Conservation (phyloP, 1,284 basidiomycete species). For the Ceratobasidium sp. region DNA sequence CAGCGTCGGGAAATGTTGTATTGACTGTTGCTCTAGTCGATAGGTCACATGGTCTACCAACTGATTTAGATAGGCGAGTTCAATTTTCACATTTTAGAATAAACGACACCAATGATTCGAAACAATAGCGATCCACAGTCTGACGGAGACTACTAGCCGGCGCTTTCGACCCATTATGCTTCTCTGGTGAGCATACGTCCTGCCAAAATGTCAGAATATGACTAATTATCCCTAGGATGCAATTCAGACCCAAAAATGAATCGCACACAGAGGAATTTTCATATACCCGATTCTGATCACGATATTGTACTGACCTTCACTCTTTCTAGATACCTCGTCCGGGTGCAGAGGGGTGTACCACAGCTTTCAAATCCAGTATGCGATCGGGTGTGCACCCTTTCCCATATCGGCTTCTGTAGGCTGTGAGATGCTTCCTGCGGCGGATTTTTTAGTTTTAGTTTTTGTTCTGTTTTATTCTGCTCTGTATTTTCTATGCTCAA, state of each 20-base stretch:
- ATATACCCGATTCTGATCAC: neutral
- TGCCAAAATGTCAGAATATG: too few relatives aligned
- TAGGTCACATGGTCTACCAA: neutral
- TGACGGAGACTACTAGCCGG: neutral
- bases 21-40: neutral
- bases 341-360: slow-evolving; percentile 7
- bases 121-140: neutral
- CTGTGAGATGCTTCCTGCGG: neutral
- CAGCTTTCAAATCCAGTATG: slow-evolving; percentile 11
- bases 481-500: too few relatives aligned
- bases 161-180: neutral
- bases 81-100: too few relatives aligned
- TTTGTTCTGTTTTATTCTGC: too few relatives aligned
- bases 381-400: neutral
- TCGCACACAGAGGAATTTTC: neutral
- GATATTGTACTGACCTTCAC: neutral
- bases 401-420: slow-evolving; percentile 10
- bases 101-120: neutral
- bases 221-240: neutral
- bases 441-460: too few relatives aligned
- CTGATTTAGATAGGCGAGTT: too few relatives aligned
- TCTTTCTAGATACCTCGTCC: slow-evolving; percentile 1
- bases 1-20: neutral
- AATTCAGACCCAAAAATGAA: neutral
- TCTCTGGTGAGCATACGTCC: neutral